Evolutionary conservation across 805 yeast species (phyloP).

Genomic region (Starmerella bombi): DNA sequence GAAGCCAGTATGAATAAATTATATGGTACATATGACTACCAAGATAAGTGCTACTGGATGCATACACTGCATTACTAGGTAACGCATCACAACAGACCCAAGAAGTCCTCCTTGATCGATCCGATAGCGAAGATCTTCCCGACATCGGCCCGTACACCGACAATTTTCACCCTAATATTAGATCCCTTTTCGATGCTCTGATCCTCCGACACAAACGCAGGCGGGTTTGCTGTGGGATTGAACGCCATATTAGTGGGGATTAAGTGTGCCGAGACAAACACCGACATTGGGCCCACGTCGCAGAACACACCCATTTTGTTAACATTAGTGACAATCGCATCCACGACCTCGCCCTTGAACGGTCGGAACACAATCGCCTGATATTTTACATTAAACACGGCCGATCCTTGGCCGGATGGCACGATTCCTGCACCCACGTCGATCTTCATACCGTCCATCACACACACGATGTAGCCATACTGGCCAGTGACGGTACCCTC

Average conservation of each 20-base stretch:
- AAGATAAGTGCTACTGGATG: too few species aligned
- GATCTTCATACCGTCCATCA: conserved; percentile 82
- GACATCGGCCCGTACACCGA: conserved; percentile 94
- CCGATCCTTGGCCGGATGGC: conserved; percentile 82
- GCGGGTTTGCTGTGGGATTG: conserved; percentile 93
- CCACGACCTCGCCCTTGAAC: conserved; percentile 97
- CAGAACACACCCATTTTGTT: conserved; percentile 94
- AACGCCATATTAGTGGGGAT: conserved; percentile 89
- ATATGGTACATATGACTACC: too few species aligned
- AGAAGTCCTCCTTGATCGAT: conserved; percentile 90
- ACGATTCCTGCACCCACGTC: conserved; percentile 92
- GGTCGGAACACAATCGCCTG: conserved; percentile 98
- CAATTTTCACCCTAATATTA: conserved; percentile 84
- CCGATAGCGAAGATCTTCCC: conserved; percentile 97
- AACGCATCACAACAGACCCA: conserved; percentile 56
- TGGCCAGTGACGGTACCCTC: conserved; percentile 99
- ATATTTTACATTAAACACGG: conserved; percentile 91
- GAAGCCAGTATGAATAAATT: too few species aligned
- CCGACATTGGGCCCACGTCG: conserved; percentile 93
- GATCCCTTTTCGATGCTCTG: conserved; percentile 92
- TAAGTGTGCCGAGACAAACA: conserved; percentile 86
- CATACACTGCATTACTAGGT: neutral
- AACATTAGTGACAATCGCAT: conserved; percentile 87
- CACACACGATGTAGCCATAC: conserved; percentile 94
- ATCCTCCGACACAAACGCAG: conserved; percentile 92